Evolutionary conservation across 2,329 filamentous ascomycete genomes (phyloP).

Genomic region (Colletotrichum sp.): DNA sequence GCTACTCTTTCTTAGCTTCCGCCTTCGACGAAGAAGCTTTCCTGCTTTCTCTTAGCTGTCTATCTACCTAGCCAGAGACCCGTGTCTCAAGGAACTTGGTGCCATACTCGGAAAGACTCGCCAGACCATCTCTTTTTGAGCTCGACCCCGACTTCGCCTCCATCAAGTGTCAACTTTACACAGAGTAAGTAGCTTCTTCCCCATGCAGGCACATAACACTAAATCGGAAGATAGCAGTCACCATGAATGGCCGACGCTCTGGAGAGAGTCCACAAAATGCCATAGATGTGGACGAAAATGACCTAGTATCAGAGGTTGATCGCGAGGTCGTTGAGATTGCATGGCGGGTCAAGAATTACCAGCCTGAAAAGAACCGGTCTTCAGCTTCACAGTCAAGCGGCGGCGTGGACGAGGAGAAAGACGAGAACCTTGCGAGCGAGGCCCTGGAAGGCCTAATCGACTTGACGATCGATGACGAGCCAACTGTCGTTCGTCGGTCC

Average conservation of each 20-base stretch:
- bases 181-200: background rate
- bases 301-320: background rate
- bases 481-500: background rate
- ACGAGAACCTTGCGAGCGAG: slow-evolving; percentile 18
- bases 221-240: background rate
- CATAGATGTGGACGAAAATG: background rate
- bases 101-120: background rate
- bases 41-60: background rate
- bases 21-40: background rate
- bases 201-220: background rate
- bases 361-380: background rate
- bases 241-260: background rate
- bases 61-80: background rate
- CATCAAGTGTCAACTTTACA: background rate
- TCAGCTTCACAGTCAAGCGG: background rate
- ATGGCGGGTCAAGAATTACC: background rate
- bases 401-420: slow-evolving; percentile 4
- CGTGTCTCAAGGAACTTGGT: background rate
- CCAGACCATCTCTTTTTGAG: background rate
- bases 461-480: slow-evolving; percentile 32
- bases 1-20: background rate
- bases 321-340: background rate
- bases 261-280: background rate
- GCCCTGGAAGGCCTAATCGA: slow-evolving; percentile 35
- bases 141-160: background rate